These are phyloP conservation scores for Ogataea trehalophila DNA, from an alignment of 805 yeast genomes.

Conservation along the genomic window DNA sequence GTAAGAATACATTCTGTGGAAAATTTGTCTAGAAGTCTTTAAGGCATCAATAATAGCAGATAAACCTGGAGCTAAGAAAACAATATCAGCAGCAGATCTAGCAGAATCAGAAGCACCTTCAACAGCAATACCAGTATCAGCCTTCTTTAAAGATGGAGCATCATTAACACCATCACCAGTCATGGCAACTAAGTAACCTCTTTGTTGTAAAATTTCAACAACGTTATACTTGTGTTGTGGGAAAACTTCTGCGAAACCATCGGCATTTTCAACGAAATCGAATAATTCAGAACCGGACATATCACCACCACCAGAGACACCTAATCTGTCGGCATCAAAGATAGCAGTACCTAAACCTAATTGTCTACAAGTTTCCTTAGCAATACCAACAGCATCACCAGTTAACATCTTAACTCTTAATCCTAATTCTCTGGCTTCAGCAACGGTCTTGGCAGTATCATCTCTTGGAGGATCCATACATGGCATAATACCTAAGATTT, in stretches of 20 bases:
- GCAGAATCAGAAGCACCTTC: slow-evolving; percentile 98
- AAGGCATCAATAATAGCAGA: slow-evolving; percentile 92
- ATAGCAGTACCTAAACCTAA: slow-evolving; percentile 95
- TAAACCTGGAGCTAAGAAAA: slow-evolving; percentile 92
- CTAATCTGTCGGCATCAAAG: slow-evolving; percentile 94
- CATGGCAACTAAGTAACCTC: slow-evolving; percentile 98
- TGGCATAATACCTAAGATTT: slow-evolving; percentile 96
- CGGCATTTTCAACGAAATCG: slow-evolving; percentile 93
- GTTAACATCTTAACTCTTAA: slow-evolving; percentile 96
- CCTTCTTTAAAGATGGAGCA: slow-evolving; percentile 96
- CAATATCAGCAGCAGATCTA: slow-evolving; percentile 95
- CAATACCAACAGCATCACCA: slow-evolving; percentile 99
- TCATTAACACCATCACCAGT: slow-evolving; percentile 99
- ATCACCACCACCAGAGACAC: slow-evolving; percentile 89
- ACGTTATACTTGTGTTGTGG: slow-evolving; percentile 97
- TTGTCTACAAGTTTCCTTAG: slow-evolving; percentile 97
- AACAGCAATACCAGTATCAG: slow-evolving; percentile 95
- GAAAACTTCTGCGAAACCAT: slow-evolving; percentile 97
- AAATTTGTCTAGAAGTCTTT: slow-evolving; percentile 93
- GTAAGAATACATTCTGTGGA: slow-evolving; percentile 98
- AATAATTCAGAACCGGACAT: slow-evolving; percentile 96
- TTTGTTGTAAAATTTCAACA: slow-evolving; percentile 89
- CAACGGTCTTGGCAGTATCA: slow-evolving; percentile 92
- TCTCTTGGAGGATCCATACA: slow-evolving; percentile 99
- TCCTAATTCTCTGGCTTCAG: slow-evolving; percentile 88